Base-by-base conservation (phyloP, 768 basidiomycete genomes). In the Termitomyces titanicus region DNA sequence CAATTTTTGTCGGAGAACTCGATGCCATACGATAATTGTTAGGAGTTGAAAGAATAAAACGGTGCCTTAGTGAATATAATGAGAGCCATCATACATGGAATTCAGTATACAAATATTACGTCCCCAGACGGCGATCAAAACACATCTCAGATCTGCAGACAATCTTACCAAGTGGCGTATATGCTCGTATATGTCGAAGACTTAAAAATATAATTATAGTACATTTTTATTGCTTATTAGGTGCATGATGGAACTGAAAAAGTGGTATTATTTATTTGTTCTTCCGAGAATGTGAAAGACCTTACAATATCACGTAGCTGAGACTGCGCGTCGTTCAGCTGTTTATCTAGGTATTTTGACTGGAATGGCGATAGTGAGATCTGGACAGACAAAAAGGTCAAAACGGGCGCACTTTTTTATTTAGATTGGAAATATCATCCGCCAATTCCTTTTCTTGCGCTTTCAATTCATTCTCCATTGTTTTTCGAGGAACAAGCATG, bases 291-390 rank as follows among this genome's bases (percentile, higher is more conserved):
- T 18, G 24, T 35, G 38, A 42, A 31, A 46, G 10, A 73, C 3
- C 86, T 54, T 63, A 92, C 92, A 29, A 94, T 93, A 67, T 94
- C 92, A 42, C 88, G 83, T 49, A 96, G 74, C 66, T 94, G 94
- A 20, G 75, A 74, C 71, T 95, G 92, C 2, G 94, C 92, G 61
- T 95, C 93, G 53, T 87, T 89, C 66, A 89, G 91, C 66, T 96
- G 93, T 64, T 96, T 96, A 70, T 97, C 94, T 2, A 97, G 79
- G 68, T 88, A 96, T 72, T 95, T 95, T 24, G 85, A 79, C 92
- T 94, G 56, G 45, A 0, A 22, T 59, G 13, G 34, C 11, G 34
- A 43, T 35, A n/a, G n/a, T 55, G 24, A 48, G 25, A 3, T 17
- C 7, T 35, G 10, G 42, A 6, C 29, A 24, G 25, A 9, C 24